Evolutionary conservation across 1,284 basidiomycete genomes (phyloP).

Genomic region (Mycena citricolor): DNA sequence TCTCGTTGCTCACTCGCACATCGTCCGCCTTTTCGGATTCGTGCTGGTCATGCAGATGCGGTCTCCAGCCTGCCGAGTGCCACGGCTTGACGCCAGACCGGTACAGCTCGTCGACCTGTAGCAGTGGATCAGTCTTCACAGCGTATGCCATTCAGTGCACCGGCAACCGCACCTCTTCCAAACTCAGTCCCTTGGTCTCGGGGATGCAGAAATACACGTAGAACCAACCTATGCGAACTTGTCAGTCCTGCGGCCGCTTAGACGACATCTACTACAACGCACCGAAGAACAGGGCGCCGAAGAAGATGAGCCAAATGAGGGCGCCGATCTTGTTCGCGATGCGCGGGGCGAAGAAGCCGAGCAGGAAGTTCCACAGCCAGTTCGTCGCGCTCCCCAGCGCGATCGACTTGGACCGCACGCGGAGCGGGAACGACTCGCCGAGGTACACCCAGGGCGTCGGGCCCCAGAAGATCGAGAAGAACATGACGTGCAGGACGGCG

Average conservation of each 20-base stretch:
- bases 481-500: constrained; percentile 72
- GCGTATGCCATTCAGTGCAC: not conserved
- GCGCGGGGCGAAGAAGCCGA: constrained; percentile 62
- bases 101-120: constrained; percentile 71
- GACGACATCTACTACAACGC: constrained; percentile 51
- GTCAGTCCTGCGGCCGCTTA: constrained; percentile 42
- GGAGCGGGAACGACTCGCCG: constrained; percentile 61
- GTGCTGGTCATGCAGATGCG: constrained; percentile 42
- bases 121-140: not conserved
- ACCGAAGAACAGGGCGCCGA: constrained; percentile 71
- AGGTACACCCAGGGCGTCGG: constrained; percentile 51
- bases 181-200: constrained; percentile 72
- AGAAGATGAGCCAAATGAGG: constrained; percentile 74
- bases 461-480: constrained; percentile 74
- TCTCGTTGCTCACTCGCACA: constrained; percentile 13
- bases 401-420: constrained; percentile 74
- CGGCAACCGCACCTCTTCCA: constrained; percentile 70
- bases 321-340: constrained; percentile 72
- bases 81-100: constrained; percentile 64
- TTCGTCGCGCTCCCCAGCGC: constrained; percentile 61
- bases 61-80: constrained; percentile 61
- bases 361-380: constrained; percentile 61
- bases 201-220: constrained; percentile 73
- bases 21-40: constrained; percentile 27
- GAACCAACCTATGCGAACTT: constrained; percentile 25